phyloP scores from a whole-genome alignment of 169 alveolate species.

The Plasmodium gonderi region DNA sequence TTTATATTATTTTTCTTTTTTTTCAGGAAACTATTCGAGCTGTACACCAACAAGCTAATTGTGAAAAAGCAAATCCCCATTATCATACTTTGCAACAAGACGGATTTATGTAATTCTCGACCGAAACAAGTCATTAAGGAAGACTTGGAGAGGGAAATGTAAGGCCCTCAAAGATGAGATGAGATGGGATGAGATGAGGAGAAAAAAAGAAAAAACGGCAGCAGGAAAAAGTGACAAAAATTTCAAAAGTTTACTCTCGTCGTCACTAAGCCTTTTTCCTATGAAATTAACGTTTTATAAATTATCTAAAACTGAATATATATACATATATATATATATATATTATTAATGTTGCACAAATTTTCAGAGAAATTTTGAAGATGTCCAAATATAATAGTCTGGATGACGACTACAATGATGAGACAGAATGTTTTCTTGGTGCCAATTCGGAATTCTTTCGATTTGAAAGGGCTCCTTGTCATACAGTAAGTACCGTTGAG shows the following conservation, averaged over 20 bases:
- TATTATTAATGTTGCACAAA: neutral
- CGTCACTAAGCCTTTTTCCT: too few relatives aligned
- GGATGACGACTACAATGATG: constrained; percentile 50
- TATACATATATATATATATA: neutral
- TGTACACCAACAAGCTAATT: constrained; percentile 38
- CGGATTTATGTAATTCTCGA: constrained; percentile 57
- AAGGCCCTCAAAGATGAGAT: too few relatives aligned
- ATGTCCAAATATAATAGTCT: constrained; percentile 66
- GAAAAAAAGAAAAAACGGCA: too few relatives aligned
- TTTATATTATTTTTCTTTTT: neutral
- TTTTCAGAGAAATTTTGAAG: constrained; percentile 61
- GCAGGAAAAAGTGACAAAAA: neutral
- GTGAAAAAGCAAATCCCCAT: constrained; percentile 51
- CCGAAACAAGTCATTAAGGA: constrained; percentile 71
- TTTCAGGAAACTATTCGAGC: constrained; percentile 32
- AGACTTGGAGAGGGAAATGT: constrained; percentile 70
- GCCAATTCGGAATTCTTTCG: constrained; percentile 62
- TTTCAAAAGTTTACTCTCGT: neutral
- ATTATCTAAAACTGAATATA: neutral
- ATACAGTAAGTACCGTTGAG: constrained; percentile 13
- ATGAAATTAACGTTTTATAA: neutral
- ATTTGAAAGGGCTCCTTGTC: constrained; percentile 70
- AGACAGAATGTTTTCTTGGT: constrained; percentile 38
- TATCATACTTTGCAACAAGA: constrained; percentile 47
- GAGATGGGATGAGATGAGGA: too few relatives aligned